Evolutionary conservation across 176 grass and related monocot genomes (phyloP), one percentile per base, ranked within the genome.

Genomic region (Aegilops speltoides): DNA sequence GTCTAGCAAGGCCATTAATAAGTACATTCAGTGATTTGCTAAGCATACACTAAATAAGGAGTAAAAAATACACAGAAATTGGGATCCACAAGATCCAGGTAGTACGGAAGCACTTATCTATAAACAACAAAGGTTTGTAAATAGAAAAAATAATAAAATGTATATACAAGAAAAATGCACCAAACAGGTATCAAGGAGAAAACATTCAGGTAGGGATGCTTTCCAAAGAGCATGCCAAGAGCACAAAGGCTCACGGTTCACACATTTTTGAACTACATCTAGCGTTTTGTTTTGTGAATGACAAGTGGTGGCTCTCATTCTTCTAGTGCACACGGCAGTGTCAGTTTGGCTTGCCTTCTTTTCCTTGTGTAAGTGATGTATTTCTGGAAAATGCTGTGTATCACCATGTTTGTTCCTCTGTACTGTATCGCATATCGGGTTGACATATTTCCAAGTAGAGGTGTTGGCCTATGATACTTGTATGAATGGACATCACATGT

Each of bases 401-500:
- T 76, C 43, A 52, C 73, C 15, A 8, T 50, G 24, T 29, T 29
- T 29, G 73, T 76, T 16, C 7, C 15, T 50, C 73, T 25, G 46
- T 76, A 28, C 41, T 6, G 1, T 76, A 76, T 50, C 0, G 2
- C 15, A 9, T 29, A 29, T 52, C 13, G 8, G 72, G 23, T 8
- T 29, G 23, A 19, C 72, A 50, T 48, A 68, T 52, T 61, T 80
- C 6, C 2, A 74, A 66, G 60, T 89, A 80, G 73, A 77, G 10
- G 10, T 65, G 34, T 87, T 83, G 23, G 25, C 25, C 26, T 59
- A 13, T 50, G 26, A 77, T 75, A 32, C 48, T 76, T 84, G 2
- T 50, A 61, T 65, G 38, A 31, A 63, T 76, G 12, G 5, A 62
- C 41, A 52, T 57, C 73, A 73, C 32, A 79, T 90, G n/a, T 86